phyloP scores from a whole-genome alignment of 106 monocot species.

The Dendrobium catenatum region DNA sequence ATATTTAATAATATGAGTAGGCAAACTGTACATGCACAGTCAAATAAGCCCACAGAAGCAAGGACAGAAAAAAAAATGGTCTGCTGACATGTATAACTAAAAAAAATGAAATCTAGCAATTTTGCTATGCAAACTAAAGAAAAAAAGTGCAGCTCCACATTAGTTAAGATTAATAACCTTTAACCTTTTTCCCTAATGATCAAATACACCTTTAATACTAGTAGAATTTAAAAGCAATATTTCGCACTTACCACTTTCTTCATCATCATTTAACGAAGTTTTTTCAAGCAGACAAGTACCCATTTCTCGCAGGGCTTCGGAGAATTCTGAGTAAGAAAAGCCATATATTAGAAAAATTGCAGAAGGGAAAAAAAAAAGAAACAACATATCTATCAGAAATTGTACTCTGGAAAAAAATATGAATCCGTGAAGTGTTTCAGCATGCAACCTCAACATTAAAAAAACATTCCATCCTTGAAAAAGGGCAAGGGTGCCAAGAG shows the following conservation, averaged over 20 bases:
- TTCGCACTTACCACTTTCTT: slow-evolving; percentile 57
- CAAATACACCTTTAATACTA: too few relatives aligned
- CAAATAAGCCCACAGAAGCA: background rate
- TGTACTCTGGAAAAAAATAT: background rate
- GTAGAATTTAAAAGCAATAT: background rate
- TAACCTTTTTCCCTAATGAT: too few relatives aligned
- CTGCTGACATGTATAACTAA: background rate
- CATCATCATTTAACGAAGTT: slow-evolving; percentile 62
- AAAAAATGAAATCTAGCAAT: background rate
- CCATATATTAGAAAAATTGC: background rate
- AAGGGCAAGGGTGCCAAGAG: background rate
- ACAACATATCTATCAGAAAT: background rate
- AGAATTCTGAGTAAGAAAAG: slow-evolving; percentile 45
- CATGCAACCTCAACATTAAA: background rate
- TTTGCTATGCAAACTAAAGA: background rate
- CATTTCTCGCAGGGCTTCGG: slow-evolving; percentile 68
- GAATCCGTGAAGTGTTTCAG: background rate
- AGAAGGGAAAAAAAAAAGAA: background rate
- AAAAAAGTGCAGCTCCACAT: background rate
- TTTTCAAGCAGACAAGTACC: slow-evolving; percentile 70
- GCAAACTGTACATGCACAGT: background rate
- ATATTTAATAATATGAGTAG: background rate
- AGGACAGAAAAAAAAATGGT: background rate
- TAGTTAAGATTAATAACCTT: too few relatives aligned
- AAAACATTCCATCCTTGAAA: background rate